These are phyloP conservation scores for Diplotaxis tenuifolia DNA, from an alignment of 345 rosid species.

Conservation along the genomic window DNA sequence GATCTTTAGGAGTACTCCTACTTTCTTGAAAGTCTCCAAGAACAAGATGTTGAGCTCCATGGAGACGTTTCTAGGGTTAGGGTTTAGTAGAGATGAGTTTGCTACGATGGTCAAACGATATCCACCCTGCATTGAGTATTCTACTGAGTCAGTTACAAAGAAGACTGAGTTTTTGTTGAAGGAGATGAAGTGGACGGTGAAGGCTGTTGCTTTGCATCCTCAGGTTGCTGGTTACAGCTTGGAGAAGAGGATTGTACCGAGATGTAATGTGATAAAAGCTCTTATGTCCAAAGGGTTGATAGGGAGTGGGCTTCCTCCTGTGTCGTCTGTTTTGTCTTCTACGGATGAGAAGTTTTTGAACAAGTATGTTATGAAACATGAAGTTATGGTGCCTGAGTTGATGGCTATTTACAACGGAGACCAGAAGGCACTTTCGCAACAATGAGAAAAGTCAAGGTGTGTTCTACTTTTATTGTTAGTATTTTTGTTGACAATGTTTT, in stretches of 20 bases:
- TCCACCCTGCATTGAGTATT: not conserved
- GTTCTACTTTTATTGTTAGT: not conserved
- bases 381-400: conserved; percentile 4
- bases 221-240: conserved; percentile 13
- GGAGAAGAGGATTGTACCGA: conserved; percentile 40
- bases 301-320: not conserved
- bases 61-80: not conserved
- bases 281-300: conserved; percentile 28
- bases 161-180: conserved; percentile 2
- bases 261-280: conserved; percentile 31
- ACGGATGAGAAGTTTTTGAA: not conserved
- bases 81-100: not conserved
- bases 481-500: not conserved
- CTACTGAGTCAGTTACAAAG: not conserved
- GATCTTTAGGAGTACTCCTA: not conserved
- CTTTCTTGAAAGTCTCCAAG: not conserved
- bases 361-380: conserved; percentile 1
- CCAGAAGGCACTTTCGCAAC: not conserved
- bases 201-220: conserved; percentile 3
- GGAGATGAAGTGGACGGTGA: not conserved
- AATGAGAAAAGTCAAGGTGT: not conserved
- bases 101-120: not conserved
- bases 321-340: not conserved
- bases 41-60: not conserved
- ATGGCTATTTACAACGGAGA: conserved; percentile 8